phyloP scores from a whole-genome alignment of 2,329 filamentous ascomycete species.

The Fusarium sarcochroum region DNA sequence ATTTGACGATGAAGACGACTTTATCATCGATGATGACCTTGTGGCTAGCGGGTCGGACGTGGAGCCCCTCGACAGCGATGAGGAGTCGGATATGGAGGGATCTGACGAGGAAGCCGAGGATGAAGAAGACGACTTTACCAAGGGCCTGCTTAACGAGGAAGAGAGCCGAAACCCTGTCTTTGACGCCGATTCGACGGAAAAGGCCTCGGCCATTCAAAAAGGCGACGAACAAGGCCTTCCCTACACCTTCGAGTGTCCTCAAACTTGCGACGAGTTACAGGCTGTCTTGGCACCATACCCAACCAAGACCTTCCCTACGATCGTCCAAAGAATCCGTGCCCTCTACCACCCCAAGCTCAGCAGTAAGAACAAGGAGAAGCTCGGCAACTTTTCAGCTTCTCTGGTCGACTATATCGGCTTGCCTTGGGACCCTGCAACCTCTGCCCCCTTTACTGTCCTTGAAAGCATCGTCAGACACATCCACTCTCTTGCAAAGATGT shows the following conservation, averaged over 20 bases:
- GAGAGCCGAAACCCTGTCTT: slow-evolving; percentile 69
- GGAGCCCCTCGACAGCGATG: slow-evolving; percentile 69
- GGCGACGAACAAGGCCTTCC: slow-evolving; percentile 73
- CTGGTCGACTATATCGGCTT: slow-evolving; percentile 74
- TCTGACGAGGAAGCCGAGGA: slow-evolving; percentile 58
- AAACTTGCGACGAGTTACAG: slow-evolving; percentile 81
- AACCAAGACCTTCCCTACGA: slow-evolving; percentile 76
- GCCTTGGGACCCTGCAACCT: slow-evolving; percentile 58
- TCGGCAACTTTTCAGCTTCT: slow-evolving; percentile 75
- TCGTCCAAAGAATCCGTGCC: slow-evolving; percentile 90
- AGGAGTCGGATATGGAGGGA: slow-evolving; percentile 65
- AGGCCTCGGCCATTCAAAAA: slow-evolving; percentile 53
- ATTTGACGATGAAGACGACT: slow-evolving; percentile 95
- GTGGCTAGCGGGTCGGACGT: slow-evolving; percentile 84
- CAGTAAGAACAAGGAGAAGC: slow-evolving; percentile 86
- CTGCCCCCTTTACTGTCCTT: slow-evolving; percentile 75
- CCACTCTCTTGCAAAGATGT: slow-evolving; percentile 91
- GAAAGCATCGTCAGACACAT: slow-evolving; percentile 90
- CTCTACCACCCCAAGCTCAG: slow-evolving; percentile 92
- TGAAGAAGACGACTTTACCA: slow-evolving; percentile 74
- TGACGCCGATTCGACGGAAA: slow-evolving; percentile 60
- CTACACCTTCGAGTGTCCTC: slow-evolving; percentile 89
- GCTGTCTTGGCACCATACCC: slow-evolving; percentile 74
- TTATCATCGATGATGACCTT: slow-evolving; percentile 89
- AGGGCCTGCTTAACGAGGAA: slow-evolving; percentile 73